Conservation (phyloP, 805 yeast genomes). For the Starmerella gropengiesseri region DNA sequence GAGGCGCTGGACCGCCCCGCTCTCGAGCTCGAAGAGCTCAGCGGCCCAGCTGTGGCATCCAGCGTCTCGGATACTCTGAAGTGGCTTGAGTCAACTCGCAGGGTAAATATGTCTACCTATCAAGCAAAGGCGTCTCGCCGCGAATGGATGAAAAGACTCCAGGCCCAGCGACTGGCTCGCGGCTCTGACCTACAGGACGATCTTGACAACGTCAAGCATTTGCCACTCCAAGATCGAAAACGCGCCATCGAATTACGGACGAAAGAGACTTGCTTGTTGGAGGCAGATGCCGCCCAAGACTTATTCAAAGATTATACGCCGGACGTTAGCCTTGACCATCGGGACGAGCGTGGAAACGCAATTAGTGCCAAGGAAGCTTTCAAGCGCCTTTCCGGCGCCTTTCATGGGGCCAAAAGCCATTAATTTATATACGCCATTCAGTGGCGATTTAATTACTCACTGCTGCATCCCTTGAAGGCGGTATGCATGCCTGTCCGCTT, state of each 20-base stretch:
- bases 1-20: too few species aligned
- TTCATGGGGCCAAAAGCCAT: slow-evolving; percentile 47
- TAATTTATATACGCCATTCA: too few species aligned
- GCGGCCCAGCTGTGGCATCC: too few species aligned
- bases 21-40: too few species aligned
- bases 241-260: slow-evolving; percentile 26
- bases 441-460: too few species aligned
- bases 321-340: slow-evolving; percentile 41
- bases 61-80: slow-evolving; percentile 34
- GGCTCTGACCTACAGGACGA: slow-evolving; percentile 20
- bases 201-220: slow-evolving; percentile 22
- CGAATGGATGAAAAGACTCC: slow-evolving; percentile 14
- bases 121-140: background rate
- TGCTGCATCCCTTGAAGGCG: background rate
- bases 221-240: slow-evolving; percentile 29
- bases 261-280: slow-evolving; percentile 23
- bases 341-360: slow-evolving; percentile 51
- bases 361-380: slow-evolving; percentile 61
- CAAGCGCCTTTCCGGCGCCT: slow-evolving; percentile 63
- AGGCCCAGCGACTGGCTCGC: slow-evolving; percentile 18
- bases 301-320: slow-evolving; percentile 36
- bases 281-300: slow-evolving; percentile 26
- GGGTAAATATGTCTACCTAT: background rate
- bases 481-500: background rate
- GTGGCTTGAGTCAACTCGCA: slow-evolving; percentile 22